Conservation (phyloP, 2,329 filamentous ascomycete species). For the Sporothrix variecibatus region DNA sequence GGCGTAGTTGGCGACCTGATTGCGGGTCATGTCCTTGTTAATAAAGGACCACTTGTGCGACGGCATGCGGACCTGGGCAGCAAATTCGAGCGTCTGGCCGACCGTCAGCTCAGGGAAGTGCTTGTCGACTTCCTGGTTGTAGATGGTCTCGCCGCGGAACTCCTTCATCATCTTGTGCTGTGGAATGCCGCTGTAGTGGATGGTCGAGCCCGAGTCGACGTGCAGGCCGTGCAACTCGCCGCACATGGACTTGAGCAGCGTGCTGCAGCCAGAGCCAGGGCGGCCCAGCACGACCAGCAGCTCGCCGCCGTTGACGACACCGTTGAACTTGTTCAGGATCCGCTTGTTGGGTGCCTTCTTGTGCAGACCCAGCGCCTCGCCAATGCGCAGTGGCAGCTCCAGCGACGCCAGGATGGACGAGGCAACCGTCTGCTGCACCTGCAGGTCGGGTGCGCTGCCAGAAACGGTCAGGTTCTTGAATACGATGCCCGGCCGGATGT, state of each 20-base stretch:
- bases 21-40: constrained; percentile 57
- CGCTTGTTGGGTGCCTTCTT: constrained; percentile 64
- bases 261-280: constrained; percentile 60
- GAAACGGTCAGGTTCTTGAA: constrained; percentile 69
- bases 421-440: constrained; percentile 68
- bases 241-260: constrained; percentile 63
- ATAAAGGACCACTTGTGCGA: constrained; percentile 48
- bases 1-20: constrained; percentile 51
- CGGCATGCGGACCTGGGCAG: constrained; percentile 70
- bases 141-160: constrained; percentile 48
- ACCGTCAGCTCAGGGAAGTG: constrained; percentile 78
- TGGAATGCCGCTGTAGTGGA: constrained; percentile 28
- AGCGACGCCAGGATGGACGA: constrained; percentile 60
- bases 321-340: constrained; percentile 48
- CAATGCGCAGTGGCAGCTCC: constrained; percentile 45
- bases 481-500: constrained; percentile 64
- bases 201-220: constrained; percentile 41
- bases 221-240: constrained; percentile 61
- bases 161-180: constrained; percentile 39
- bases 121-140: constrained; percentile 81
- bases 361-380: constrained; percentile 54
- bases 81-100: constrained; percentile 77
- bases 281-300: constrained; percentile 60
- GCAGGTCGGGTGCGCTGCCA: constrained; percentile 66
- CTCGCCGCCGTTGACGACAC: constrained; percentile 56